Percentiles rank a stretch among this genome's conserved stretches.
phyloP scores from a whole-genome alignment of 768 basidiomycete genomes.

The Panellus pusillus region DNA sequence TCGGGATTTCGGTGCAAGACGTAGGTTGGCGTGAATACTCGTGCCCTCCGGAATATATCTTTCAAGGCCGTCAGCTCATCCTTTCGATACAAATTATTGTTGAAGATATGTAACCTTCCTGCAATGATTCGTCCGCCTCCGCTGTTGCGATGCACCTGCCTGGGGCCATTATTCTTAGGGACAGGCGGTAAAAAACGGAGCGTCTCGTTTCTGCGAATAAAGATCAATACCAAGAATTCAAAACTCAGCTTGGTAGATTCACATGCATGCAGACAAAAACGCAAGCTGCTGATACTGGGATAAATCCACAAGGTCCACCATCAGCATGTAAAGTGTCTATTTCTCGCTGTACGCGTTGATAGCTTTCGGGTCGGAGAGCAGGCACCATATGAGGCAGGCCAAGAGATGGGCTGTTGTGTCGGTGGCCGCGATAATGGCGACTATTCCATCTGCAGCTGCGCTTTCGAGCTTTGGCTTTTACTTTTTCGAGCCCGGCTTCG shows the following conservation, averaged over 20 bases:
- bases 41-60: conserved; percentile 50
- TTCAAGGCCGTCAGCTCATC: not conserved
- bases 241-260: conserved; percentile 11
- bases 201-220: conserved; percentile 44
- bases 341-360: conserved; percentile 34
- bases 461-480: conserved; percentile 31
- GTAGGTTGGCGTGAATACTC: conserved; percentile 42
- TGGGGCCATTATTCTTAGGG: conserved; percentile 38
- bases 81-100: too few relatives aligned
- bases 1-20: conserved; percentile 46
- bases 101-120: not conserved
- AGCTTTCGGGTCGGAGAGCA: conserved; percentile 31
- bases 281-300: conserved; percentile 28
- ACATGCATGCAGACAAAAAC: conserved; percentile 39
- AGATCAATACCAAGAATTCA: not conserved
- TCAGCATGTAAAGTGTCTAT: conserved; percentile 27
- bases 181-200: conserved; percentile 51
- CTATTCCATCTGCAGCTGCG: conserved; percentile 38
- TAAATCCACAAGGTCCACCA: conserved; percentile 27
- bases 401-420: conserved; percentile 41
- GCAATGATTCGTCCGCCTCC: not conserved
- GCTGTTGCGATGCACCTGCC: conserved; percentile 20
- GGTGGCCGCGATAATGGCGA: conserved; percentile 40
- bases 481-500: conserved; percentile 37
- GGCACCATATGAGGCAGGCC: conserved; percentile 33